Conservation (phyloP, 805 yeast genomes). For the Kodamaea hsintzibuensis region DNA sequence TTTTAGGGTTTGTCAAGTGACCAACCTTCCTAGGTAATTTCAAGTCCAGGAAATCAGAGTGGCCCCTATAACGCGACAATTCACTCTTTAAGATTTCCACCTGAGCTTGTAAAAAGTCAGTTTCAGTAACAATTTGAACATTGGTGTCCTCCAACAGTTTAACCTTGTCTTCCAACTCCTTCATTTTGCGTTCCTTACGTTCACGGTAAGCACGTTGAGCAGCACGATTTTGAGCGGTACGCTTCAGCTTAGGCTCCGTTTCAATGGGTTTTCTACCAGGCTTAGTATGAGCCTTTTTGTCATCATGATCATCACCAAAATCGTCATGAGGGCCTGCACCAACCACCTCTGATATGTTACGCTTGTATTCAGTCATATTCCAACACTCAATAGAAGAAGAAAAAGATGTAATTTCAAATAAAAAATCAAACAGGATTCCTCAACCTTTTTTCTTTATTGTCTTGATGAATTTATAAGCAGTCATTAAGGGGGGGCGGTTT, state of each 20-base stretch:
- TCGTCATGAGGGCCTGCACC: neutral
- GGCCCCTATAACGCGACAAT: constrained; percentile 58
- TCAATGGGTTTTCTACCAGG: constrained; percentile 84
- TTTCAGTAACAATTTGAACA: constrained; percentile 65
- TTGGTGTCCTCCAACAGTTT: constrained; percentile 69
- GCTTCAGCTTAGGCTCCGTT: constrained; percentile 78
- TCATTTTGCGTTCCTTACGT: constrained; percentile 84
- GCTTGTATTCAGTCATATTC: constrained; percentile 32
- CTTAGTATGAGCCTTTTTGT: constrained; percentile 45
- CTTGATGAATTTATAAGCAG: neutral
- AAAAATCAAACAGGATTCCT: neutral
- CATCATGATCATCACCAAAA: constrained; percentile 26
- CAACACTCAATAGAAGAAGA: neutral
- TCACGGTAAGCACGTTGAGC: constrained; percentile 98
- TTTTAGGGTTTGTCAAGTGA: constrained; percentile 22
- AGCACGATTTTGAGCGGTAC: constrained; percentile 96
- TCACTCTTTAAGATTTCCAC: constrained; percentile 74
- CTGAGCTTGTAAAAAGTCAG: constrained; percentile 72
- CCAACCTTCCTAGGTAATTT: constrained; percentile 34
- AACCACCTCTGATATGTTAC: constrained; percentile 26
- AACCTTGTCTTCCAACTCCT: constrained; percentile 82
- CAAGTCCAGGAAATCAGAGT: constrained; percentile 29
- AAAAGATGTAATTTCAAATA: neutral
- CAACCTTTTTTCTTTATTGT: neutral
- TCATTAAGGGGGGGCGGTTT: neutral